Percentiles rank a stretch among this genome's conserved stretches.
These are phyloP conservation scores for Aspergillus terreus DNA, from an alignment of 2,329 filamentous ascomycete species.

Conservation along the genomic window DNA sequence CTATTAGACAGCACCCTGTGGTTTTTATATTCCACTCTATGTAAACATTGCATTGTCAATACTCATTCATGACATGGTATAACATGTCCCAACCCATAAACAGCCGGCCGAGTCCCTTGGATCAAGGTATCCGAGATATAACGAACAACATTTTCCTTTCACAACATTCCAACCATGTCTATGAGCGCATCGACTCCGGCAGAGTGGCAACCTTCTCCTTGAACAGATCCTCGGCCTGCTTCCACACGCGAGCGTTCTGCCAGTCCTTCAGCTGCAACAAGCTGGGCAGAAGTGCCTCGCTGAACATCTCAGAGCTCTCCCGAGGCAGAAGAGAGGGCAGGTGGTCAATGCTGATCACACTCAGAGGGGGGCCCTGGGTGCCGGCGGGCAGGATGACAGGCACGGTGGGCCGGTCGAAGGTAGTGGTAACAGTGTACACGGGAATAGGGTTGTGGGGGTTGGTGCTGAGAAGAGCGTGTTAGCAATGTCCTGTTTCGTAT, in stretches of 20 bases:
- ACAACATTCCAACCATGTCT: neutral
- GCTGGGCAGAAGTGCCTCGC: slow-evolving; percentile 70
- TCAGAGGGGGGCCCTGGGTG: slow-evolving; percentile 58
- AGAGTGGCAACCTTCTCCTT: slow-evolving; percentile 72
- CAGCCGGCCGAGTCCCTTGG: neutral
- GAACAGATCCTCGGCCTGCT: slow-evolving; percentile 78
- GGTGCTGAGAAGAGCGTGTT: slow-evolving; percentile 38
- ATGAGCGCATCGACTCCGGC: slow-evolving; percentile 36
- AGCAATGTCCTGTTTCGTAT: neutral
- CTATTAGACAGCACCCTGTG: neutral
- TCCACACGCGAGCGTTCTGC: slow-evolving; percentile 70
- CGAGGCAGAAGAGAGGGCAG: slow-evolving; percentile 78
- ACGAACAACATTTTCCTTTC: neutral
- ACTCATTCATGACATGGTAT: neutral
- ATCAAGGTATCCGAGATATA: neutral
- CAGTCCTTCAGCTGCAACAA: slow-evolving; percentile 75
- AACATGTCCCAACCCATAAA: neutral
- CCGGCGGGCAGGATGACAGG: slow-evolving; percentile 55
- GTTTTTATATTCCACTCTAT: slow-evolving; percentile 14
- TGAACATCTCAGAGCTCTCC: slow-evolving; percentile 84
- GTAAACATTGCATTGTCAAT: slow-evolving; percentile 14
- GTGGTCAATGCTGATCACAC: slow-evolving; percentile 85
- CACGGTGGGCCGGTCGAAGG: slow-evolving; percentile 84
- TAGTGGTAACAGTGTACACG: slow-evolving; percentile 79
- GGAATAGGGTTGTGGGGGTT: slow-evolving; percentile 55